A percentile compares a stretch with the other conserved stretches of the same genome.
These are phyloP conservation scores for Ophiostoma montium DNA, from an alignment of 2,329 filamentous ascomycete genomes.

Conservation along the genomic window DNA sequence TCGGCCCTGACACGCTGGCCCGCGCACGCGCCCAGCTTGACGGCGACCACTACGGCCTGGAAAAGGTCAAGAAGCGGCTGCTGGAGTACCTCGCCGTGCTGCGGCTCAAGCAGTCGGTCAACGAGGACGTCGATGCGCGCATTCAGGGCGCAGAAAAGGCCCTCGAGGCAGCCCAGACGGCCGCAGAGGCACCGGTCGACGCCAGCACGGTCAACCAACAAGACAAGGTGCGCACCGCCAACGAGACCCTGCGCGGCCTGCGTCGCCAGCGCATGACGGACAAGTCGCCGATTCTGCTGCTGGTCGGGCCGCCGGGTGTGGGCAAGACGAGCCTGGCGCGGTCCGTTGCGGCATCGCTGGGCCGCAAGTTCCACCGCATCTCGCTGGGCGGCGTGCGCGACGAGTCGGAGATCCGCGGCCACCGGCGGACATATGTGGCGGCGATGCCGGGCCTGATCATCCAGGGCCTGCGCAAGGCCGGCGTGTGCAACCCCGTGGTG, in stretches of 20 bases:
- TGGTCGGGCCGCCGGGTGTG: conserved; percentile 85
- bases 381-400: conserved; percentile 91
- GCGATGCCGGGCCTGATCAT: conserved; percentile 98
- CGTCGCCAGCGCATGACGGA: conserved; percentile 63
- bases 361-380: conserved; percentile 92
- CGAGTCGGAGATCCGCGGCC: conserved; percentile 91
- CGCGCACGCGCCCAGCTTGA: conserved; percentile 81
- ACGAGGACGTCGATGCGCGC: conserved; percentile 67
- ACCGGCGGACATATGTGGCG: conserved; percentile 89
- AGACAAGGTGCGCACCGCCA: conserved; percentile 6
- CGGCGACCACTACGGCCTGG: conserved; percentile 88
- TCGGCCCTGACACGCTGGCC: conserved; percentile 66
- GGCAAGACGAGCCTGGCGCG: conserved; percentile 93
- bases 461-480: conserved; percentile 86
- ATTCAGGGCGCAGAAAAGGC: conserved; percentile 54
- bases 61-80: conserved; percentile 92
- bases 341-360: conserved; percentile 81
- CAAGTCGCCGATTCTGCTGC: conserved; percentile 87
- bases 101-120: conserved; percentile 82
- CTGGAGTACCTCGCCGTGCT: conserved; percentile 95
- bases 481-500: conserved; percentile 89
- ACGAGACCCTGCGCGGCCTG: neutral
- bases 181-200: conserved; percentile 19
- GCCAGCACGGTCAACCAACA: neutral
- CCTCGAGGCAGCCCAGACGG: conserved; percentile 28